Base-by-base conservation (phyloP, 148 eudicot species). In the Limonium bicolor region DNA sequence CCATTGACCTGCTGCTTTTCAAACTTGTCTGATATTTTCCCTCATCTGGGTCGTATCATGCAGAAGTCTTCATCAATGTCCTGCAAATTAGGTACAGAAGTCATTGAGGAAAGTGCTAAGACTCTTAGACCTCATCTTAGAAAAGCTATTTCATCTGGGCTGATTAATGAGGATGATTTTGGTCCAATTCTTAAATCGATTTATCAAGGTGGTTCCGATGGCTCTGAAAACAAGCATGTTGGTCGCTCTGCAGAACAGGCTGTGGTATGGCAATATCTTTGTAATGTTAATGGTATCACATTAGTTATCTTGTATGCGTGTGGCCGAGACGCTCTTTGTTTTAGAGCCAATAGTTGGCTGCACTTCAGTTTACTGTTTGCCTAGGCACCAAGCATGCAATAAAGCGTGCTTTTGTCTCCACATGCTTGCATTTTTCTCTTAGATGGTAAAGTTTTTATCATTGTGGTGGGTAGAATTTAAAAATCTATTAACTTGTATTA, bases 111-210 rank as follows among this genome's bases (percentile, higher is more conserved):
- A 26, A 69, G 72, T 49, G 48, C 71, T 24, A 56, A 50, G 28
- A 67, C 51, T 39, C 73, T 86, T 33, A 62, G 28, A 51, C 69
- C 57, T 21, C 66, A 53, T 68, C 69, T 79, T 28, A 48, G 28
- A 40, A 59, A 64, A 58, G 64, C 71, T 21, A 55, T 76, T 52
- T 38, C 53, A 14, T 36, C 58, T 16, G 51, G 54, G 69, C 53
- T 54, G 28, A 42, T 44, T 21, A 47, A 52, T 45, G 14, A 62
- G 21, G 60, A 66, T 50, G 83, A 79, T 61, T 87, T 58, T 64
- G 76, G 67, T 42, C 86, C 83, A 6, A 47, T 77, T 53, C 68
- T 82, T 41, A 17, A 56, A 54, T 72, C 62, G n/a, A 56, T 76
- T 18, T 78, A 68, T 54, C 55, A 68, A 39, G 41, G 47, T 46